Conservation (phyloP, 1,139 yeast genomes). For the Lodderomyces metapsilosis region DNA sequence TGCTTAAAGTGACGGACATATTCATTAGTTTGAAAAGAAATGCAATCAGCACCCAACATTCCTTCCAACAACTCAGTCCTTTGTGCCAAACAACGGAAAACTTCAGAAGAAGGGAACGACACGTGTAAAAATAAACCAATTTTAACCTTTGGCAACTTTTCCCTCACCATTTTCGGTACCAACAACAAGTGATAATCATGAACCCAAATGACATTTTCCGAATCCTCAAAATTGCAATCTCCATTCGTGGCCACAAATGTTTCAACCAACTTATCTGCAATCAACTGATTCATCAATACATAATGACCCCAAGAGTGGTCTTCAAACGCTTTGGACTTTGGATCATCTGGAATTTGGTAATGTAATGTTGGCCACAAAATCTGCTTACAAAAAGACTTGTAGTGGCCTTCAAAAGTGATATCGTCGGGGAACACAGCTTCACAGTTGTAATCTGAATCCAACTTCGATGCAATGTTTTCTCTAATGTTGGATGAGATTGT, state of each 20-base stretch:
- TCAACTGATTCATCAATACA: constrained; percentile 66
- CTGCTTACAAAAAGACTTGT: constrained; percentile 86
- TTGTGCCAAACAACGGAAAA: constrained; percentile 90
- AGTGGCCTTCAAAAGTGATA: constrained; percentile 82
- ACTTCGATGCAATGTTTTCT: constrained; percentile 42
- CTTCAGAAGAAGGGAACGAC: constrained; percentile 94
- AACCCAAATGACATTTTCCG: constrained; percentile 69
- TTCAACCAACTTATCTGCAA: constrained; percentile 74
- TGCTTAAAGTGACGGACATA: constrained; percentile 92
- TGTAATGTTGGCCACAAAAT: constrained; percentile 96
- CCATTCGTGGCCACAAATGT: constrained; percentile 51
- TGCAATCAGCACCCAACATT: constrained; percentile 82
- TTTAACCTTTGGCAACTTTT: constrained; percentile 73
- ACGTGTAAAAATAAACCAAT: constrained; percentile 93
- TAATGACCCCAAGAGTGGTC: constrained; percentile 94
- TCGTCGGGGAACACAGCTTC: constrained; percentile 75
- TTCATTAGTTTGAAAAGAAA: constrained; percentile 89
- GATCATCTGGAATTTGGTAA: constrained; percentile 94
- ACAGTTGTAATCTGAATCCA: constrained; percentile 51
- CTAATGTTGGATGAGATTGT: constrained; percentile 60
- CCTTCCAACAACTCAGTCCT: constrained; percentile 77
- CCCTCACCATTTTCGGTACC: constrained; percentile 82
- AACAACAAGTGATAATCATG: constrained; percentile 91
- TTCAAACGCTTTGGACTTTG: constrained; percentile 90
- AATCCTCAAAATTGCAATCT: constrained; percentile 47